Evolutionary conservation across 768 basidiomycete genomes (phyloP).

Genomic region (Infundibulicybe gibba): DNA sequence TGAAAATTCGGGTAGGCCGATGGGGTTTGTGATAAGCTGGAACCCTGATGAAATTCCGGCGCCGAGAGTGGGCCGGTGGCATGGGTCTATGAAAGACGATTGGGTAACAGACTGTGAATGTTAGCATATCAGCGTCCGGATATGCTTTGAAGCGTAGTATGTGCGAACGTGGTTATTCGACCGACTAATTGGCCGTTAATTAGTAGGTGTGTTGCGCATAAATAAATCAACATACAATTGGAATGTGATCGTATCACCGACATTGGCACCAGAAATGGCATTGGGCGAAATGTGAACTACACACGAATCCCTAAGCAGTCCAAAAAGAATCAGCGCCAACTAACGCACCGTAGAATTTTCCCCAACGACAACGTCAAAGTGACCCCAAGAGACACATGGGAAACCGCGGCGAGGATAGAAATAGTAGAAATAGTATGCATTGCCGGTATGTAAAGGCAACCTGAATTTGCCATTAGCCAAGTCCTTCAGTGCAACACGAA

Average conservation of each 20-base stretch:
- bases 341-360: slow-evolving; percentile 26
- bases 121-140: not conserved
- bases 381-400: slow-evolving; percentile 28
- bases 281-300: slow-evolving; percentile 37
- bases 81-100: slow-evolving; percentile 55
- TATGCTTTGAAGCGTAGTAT: not conserved
- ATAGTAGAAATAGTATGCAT: slow-evolving; percentile 50
- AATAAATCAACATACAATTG: slow-evolving; percentile 32
- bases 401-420: slow-evolving; percentile 38
- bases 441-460: slow-evolving; percentile 19
- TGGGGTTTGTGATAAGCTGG: slow-evolving; percentile 29
- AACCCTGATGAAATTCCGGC: slow-evolving; percentile 52
- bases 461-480: no score
- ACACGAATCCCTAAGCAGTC: not conserved
- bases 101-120: slow-evolving; percentile 49
- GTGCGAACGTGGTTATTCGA: slow-evolving; percentile 39
- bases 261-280: slow-evolving; percentile 29
- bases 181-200: slow-evolving; percentile 18
- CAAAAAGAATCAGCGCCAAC: not conserved
- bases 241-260: slow-evolving; percentile 50
- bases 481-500: no score
- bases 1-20: slow-evolving; percentile 36
- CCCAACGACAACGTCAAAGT: slow-evolving; percentile 38
- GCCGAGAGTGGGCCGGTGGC: slow-evolving; percentile 31
- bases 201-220: not conserved